Conservation (phyloP, 345 rosid species). For the Salix brachista region DNA sequence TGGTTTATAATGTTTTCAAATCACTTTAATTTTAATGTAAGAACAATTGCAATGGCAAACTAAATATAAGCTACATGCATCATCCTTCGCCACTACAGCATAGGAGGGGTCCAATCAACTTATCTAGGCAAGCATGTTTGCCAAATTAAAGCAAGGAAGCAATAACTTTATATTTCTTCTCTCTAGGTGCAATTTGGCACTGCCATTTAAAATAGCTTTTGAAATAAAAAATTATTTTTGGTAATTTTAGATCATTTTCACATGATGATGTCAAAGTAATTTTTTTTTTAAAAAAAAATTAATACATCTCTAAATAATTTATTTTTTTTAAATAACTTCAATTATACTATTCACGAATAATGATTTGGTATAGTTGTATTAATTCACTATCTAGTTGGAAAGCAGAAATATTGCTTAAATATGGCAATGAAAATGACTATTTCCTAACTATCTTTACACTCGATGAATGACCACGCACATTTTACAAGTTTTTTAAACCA, state of each 20-base stretch:
- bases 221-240: too few species aligned
- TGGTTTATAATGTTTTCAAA: neutral
- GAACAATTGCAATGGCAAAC: neutral
- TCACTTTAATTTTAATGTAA: neutral
- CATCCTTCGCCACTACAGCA: neutral
- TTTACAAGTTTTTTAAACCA: neutral
- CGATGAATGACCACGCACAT: neutral
- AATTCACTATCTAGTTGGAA: slow-evolving; percentile 22
- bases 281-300: too few species aligned
- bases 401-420: slow-evolving; percentile 9
- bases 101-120: neutral
- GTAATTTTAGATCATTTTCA: too few species aligned
- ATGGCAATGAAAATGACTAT: slow-evolving; percentile 43
- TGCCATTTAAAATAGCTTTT: too few species aligned
- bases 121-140: neutral
- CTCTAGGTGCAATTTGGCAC: slow-evolving; percentile 3
- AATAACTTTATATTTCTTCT: slow-evolving; percentile 8
- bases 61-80: neutral
- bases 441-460: slow-evolving; percentile 48
- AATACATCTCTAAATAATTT: too few species aligned
- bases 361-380: slow-evolving; percentile 20
- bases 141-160: neutral
- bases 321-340: too few species aligned
- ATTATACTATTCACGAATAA: neutral
- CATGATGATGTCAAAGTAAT: too few species aligned